These are phyloP conservation scores for Hamigera avellanea DNA, from an alignment of 495 filamentous ascomycete genomes.

Conservation along the genomic window DNA sequence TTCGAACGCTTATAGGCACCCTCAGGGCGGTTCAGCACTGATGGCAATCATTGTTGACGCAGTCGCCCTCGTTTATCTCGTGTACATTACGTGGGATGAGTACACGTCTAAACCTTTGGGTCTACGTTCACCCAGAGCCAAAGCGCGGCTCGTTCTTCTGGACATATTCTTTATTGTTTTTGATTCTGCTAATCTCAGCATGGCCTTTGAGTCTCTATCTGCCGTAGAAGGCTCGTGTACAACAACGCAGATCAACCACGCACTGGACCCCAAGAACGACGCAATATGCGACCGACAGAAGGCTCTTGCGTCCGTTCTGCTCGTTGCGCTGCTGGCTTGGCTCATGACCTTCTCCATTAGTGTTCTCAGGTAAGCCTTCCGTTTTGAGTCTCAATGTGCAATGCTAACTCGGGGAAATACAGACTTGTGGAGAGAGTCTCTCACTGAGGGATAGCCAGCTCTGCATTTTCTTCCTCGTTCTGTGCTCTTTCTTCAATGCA, in stretches of 20 bases:
- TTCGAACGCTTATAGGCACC: constrained; percentile 30
- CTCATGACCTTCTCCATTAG: constrained; percentile 80
- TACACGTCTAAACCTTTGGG: constrained; percentile 90
- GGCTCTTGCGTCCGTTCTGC: constrained; percentile 66
- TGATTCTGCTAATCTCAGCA: constrained; percentile 77
- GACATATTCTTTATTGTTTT: constrained; percentile 96
- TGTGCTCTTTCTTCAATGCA: background rate
- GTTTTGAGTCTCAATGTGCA: background rate
- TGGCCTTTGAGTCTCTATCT: constrained; percentile 76
- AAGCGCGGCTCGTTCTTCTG: constrained; percentile 76
- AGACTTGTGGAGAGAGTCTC: constrained; percentile 62
- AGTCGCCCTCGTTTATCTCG: constrained; percentile 75
- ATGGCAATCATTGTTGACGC: constrained; percentile 89
- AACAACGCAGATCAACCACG: constrained; percentile 24
- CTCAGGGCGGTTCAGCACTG: constrained; percentile 60
- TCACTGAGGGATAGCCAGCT: constrained; percentile 13
- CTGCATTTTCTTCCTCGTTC: background rate
- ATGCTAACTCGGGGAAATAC: constrained; percentile 2
- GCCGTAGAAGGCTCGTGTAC: constrained; percentile 57
- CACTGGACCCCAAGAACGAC: constrained; percentile 26
- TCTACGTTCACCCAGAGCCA: constrained; percentile 67
- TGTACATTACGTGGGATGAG: constrained; percentile 94
- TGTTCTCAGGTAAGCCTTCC: constrained; percentile 55
- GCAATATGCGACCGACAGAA: constrained; percentile 59
- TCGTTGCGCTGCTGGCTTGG: constrained; percentile 82